Base-by-base conservation (phyloP, 2,329 filamentous ascomycete species). In the Claviceps monticola region DNA sequence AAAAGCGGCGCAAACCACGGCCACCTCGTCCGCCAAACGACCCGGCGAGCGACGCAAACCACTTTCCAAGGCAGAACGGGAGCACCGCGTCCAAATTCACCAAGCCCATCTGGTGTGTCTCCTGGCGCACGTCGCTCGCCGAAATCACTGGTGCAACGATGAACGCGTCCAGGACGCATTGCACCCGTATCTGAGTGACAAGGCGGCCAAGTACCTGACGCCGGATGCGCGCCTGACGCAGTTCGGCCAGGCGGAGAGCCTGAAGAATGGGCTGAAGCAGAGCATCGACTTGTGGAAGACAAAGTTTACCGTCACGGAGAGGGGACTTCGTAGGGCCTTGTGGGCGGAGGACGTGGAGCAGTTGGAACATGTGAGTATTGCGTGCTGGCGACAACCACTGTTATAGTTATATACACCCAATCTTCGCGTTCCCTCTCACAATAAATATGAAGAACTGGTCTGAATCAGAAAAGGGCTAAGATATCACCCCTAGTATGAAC, bases 121-220 rank as follows among this genome's bases (percentile, higher is more conserved):
- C 2, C 68, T 98, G 16, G 80, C 82, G 9, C 88, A 97, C 65
- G 76, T 83, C 16, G 78, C 86, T 57, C 73, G 80, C 53, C 81
- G 90, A 51, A 98, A 97, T 62, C 72, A 78, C 51, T 96, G 91
- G 88, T 96, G 90, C 68, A 95, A 95, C 60, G 84, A 91, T 62
- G 60, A 70, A 14, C 68, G 75, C 52, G 78, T 86, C 8, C 88
- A 95, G 62, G 75, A 72, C 42, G 68, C 68, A n/a, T 67, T 95
- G 42, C 80, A 77, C 51, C 70, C 75, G 42, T 72, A 90, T 39
- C 65, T 95, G 5, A 74, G 79, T 1, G 76, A 80, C 36, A 85
- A 85, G 59, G 81, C 78, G 34, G 65, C 84, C 29, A 73, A 72
- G 0, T 82, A 82, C 50, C 72, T 97, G 6, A 84, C 83, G 48